Conservation (phyloP, 768 basidiomycete species). For the Hypholoma fasciculare region DNA sequence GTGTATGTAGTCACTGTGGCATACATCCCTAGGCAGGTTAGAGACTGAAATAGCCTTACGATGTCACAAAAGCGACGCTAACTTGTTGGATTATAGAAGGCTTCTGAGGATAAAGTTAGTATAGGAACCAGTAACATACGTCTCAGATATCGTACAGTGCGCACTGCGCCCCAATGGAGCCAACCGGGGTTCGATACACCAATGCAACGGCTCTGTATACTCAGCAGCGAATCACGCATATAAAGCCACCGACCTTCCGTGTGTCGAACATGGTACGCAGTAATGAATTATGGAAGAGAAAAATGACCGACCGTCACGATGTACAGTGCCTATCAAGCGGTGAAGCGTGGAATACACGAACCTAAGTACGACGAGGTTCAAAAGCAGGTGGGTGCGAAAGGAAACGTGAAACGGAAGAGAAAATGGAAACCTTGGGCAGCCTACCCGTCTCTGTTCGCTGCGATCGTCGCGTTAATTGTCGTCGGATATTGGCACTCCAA, state of each 20-base stretch:
- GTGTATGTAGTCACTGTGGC: no score
- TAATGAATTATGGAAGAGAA: constrained; percentile 2
- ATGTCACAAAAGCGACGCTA: no score
- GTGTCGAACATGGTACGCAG: neutral
- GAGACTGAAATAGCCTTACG: no score
- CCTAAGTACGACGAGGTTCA: constrained; percentile 17
- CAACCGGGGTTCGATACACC: no score
- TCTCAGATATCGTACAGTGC: neutral
- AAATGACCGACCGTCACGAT: constrained; percentile 20
- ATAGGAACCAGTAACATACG: neutral
- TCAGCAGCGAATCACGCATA: constrained; percentile 3
- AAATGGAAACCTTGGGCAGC: constrained; percentile 3
- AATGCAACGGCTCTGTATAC: constrained; percentile 2
- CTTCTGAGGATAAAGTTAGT: no score
- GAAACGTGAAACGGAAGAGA: constrained; percentile 3
- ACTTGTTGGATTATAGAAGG: no score
- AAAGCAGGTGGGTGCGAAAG: neutral
- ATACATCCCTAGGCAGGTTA: no score
- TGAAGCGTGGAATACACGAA: constrained; percentile 20
- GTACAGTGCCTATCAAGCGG: constrained; percentile 6
- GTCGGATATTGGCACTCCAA: constrained; percentile 4
- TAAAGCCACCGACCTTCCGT: constrained; percentile 4
- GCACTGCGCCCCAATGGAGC: neutral
- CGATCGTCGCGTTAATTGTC: neutral
- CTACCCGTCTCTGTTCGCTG: constrained; percentile 11